These are phyloP conservation scores for Cornus controversa DNA, from an alignment of 148 eudicot genomes.

Conservation along the genomic window DNA sequence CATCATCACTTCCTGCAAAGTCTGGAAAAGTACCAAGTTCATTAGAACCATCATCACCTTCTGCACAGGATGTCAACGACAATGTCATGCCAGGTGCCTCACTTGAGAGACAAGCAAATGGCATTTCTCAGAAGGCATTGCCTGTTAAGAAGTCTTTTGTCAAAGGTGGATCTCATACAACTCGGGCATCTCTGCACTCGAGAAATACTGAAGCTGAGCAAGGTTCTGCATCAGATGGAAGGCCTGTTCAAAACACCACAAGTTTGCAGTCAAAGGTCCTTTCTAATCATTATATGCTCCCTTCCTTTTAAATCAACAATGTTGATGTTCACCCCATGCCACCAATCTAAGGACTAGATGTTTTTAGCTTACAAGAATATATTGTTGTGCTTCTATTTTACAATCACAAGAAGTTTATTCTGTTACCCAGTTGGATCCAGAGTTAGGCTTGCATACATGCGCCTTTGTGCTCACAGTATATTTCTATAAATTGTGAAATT, in stretches of 20 bases:
- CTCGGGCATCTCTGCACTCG: conserved; percentile 18
- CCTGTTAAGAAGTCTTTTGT: conserved; percentile 12
- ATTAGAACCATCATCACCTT: conserved; percentile 52
- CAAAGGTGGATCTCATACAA: conserved; percentile 17
- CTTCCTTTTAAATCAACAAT: background rate
- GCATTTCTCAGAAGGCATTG: conserved; percentile 20
- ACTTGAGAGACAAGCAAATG: conserved; percentile 27
- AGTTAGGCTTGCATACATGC: background rate
- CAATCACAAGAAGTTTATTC: background rate
- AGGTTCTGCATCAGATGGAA: conserved; percentile 31
- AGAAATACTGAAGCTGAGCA: conserved; percentile 25
- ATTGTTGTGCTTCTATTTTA: background rate
- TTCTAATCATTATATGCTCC: conserved; percentile 4
- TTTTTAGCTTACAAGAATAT: background rate
- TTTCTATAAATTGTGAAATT: background rate
- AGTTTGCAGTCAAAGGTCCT: conserved; percentile 25
- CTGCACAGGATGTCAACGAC: conserved; percentile 43
- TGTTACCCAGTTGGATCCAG: background rate
- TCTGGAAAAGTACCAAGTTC: conserved; percentile 28
- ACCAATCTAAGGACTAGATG: background rate
- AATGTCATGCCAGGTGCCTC: conserved; percentile 27
- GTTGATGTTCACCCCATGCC: background rate
- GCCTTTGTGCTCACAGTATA: background rate
- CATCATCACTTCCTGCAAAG: conserved; percentile 46
- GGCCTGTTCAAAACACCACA: conserved; percentile 12